Evolutionary conservation across 495 filamentous ascomycete species (phyloP), one percentile per base, ranked within the genome.

Genomic region (Physcia stellaris): DNA sequence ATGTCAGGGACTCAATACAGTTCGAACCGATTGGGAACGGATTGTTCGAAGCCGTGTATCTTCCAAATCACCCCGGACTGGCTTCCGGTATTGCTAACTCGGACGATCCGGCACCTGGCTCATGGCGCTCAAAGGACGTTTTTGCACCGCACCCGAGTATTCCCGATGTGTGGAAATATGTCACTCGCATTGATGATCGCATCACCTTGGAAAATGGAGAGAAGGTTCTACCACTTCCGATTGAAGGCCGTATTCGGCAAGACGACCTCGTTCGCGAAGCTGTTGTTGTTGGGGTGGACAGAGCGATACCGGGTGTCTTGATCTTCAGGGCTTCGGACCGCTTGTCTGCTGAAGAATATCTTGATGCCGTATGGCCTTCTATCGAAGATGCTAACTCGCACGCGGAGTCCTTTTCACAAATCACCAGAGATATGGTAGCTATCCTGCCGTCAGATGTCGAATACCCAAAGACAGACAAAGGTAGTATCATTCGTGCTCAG

Each of bases 121-220:
- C 70, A 0, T 79, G 59, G 47, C 55, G 66, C 24, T 76, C 75
- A 0, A 66, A 61, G 7, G 80, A 83, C 43, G 61, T 83, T 0
- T 83, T 83, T 50, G 54, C 51, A 3, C 67, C 69, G 16, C 79
- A 82, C 37, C 70, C 75, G 0, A 67, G 63, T 5, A 66, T 73
- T 13, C 54, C 64, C 1, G 58, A 68, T 40, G 63, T 68, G 4
- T 86, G 76, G 71, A 82, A 79, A 44, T 81, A 78, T 39, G 49
- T 71, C 15, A 66, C 62, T 4, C 63, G 80, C 4, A 48, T 70
- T 2, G 80, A 86, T 39, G 75, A 80, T 44, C 60, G 67, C 2
- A 63, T 84, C 11, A 76, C 70, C 0, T 63, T 84, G 6, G 48
- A 69, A 4, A 84, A 73, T 40, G 80, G 79, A 0, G 77, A 83